These are phyloP conservation scores for Closterium sp. DNA, from an alignment of 139 green algal species.

Conservation along the genomic window DNA sequence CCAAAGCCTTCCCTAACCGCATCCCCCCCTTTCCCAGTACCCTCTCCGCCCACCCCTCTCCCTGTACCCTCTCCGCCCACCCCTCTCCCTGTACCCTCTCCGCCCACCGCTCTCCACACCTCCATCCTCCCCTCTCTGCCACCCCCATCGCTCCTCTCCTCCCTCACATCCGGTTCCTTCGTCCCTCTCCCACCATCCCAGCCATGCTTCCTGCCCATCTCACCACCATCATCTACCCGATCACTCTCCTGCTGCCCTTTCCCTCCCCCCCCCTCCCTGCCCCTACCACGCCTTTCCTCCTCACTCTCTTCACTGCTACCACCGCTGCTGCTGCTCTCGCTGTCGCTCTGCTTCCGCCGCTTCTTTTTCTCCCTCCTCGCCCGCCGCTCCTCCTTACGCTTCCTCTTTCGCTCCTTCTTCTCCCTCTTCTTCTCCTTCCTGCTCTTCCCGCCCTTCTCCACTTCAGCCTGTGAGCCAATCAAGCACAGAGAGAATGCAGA, in stretches of 20 bases:
- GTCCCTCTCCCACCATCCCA: constrained; percentile 10
- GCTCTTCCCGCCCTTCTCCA: constrained; percentile 37
- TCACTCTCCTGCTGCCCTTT: neutral
- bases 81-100: neutral
- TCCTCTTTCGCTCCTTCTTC: constrained; percentile 58
- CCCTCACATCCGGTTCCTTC: neutral
- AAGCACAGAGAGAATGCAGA: neutral
- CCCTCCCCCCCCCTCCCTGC: constrained; percentile 33
- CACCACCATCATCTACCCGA: constrained; percentile 11
- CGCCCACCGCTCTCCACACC: neutral
- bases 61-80: no score
- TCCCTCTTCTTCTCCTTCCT: constrained; percentile 57
- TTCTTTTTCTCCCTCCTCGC: constrained; percentile 55
- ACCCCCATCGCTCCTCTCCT: neutral
- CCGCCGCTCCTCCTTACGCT: constrained; percentile 23
- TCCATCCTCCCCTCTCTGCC: neutral
- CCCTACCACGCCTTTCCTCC: constrained; percentile 4
- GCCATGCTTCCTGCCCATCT: neutral
- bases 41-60: no score
- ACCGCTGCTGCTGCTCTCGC: constrained; percentile 4
- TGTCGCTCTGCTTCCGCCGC: constrained; percentile 20
- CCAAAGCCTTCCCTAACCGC: no score
- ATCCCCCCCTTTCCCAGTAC: no score
- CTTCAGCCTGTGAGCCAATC: constrained; percentile 29
- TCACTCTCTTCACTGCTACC: neutral